Conservation (phyloP, 805 yeast species). For the Kregervanrija pseudodelftensis region DNA sequence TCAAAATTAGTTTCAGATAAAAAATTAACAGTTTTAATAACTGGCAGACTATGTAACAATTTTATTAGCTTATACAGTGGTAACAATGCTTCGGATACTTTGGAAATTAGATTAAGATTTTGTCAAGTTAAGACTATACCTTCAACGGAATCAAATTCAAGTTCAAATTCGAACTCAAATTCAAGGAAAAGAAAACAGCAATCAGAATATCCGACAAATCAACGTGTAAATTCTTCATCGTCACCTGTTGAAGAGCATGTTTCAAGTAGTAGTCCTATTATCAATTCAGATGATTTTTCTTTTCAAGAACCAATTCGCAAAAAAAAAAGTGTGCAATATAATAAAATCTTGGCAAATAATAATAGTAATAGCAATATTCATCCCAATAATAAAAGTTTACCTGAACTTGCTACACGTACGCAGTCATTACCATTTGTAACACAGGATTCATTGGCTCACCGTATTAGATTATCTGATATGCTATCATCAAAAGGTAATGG, state of each 20-base stretch:
- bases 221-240: conserved; percentile 2
- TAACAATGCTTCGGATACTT: conserved; percentile 34
- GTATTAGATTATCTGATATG: conserved; percentile 25
- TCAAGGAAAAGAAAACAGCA: conserved; percentile 1
- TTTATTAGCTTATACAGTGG: conserved; percentile 39
- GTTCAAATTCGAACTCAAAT: not conserved
- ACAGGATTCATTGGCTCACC: conserved; percentile 26
- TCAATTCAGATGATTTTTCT: conserved; percentile 8
- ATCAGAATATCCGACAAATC: conserved; percentile 4
- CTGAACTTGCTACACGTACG: conserved; percentile 28
- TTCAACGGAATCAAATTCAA: not conserved
- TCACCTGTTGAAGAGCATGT: conserved; percentile 3
- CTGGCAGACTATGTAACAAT: conserved; percentile 51
- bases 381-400: conserved; percentile 9
- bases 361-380: not conserved
- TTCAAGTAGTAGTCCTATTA: conserved; percentile 8
- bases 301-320: conserved; percentile 9
- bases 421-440: conserved; percentile 29
- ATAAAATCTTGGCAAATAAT: not conserved
- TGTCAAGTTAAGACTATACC: conserved; percentile 15
- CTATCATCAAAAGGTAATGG: conserved; percentile 9
- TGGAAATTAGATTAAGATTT: conserved; percentile 51
- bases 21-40: conserved; percentile 34
- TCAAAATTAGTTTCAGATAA: conserved; percentile 24
- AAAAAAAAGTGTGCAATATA: conserved; percentile 1